These are phyloP conservation scores for Mucor piriformis DNA, from an alignment of 371 early-diverging fungal species.

Conservation along the genomic window DNA sequence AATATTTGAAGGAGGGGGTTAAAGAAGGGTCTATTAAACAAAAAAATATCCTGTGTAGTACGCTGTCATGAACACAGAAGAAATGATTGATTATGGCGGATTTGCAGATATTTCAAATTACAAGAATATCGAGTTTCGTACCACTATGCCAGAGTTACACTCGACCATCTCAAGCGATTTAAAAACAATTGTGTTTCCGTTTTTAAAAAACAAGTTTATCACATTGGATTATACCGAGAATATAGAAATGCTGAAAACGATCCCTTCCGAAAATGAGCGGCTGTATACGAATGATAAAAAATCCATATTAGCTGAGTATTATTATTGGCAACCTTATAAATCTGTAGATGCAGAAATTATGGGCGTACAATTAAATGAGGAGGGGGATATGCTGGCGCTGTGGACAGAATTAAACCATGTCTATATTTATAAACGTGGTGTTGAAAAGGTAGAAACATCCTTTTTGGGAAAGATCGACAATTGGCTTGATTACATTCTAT, in stretches of 20 bases:
- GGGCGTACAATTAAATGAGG: constrained; percentile 33
- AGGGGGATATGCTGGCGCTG: constrained; percentile 32
- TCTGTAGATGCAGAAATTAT: constrained; percentile 25
- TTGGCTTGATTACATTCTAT: constrained; percentile 17
- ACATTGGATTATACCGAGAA: constrained; percentile 39
- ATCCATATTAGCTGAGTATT: constrained; percentile 28
- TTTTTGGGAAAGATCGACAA: neutral
- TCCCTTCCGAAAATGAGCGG: constrained; percentile 16
- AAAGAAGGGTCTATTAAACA: neutral
- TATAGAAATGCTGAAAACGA: constrained; percentile 27
- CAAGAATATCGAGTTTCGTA: neutral
- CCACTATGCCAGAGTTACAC: constrained; percentile 4
- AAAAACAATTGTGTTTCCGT: constrained; percentile 37
- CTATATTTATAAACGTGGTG: constrained; percentile 31
- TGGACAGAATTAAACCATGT: constrained; percentile 44
- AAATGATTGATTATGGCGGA: constrained; percentile 34
- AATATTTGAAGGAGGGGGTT: no score
- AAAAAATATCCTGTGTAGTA: constrained; percentile 24
- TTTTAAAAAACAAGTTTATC: constrained; percentile 36
- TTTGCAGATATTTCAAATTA: constrained; percentile 36
- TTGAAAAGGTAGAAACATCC: neutral
- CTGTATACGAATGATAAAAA: constrained; percentile 27
- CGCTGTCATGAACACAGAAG: constrained; percentile 29
- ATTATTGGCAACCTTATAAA: constrained; percentile 29
- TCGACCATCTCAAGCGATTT: constrained; percentile 29